Conservation (phyloP, 1,284 basidiomycete species). For the Erythrobasidium hasegawianum region DNA sequence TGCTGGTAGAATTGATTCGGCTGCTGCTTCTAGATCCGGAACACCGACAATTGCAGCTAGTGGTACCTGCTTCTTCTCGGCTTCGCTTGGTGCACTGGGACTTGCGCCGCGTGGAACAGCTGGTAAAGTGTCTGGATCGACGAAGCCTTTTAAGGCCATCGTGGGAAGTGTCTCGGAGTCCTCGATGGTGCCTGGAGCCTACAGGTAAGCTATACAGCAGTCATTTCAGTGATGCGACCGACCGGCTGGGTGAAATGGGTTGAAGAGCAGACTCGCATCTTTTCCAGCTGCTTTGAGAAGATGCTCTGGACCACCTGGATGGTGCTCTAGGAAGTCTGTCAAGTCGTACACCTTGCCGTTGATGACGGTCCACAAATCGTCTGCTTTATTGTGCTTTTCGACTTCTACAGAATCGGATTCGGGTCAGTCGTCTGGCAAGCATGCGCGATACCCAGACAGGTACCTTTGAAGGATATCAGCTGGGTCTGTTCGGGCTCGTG, state of each 20-base stretch:
- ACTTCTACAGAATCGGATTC: no score
- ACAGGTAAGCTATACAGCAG: slow-evolving; percentile 57
- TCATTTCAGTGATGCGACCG: background rate
- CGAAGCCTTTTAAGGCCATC: slow-evolving; percentile 61
- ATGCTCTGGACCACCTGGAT: slow-evolving; percentile 49
- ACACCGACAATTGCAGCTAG: slow-evolving; percentile 73
- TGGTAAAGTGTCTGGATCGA: slow-evolving; percentile 47
- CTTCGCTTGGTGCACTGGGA: slow-evolving; percentile 55
- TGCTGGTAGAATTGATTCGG: slow-evolving; percentile 38
- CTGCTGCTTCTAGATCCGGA: slow-evolving; percentile 1
- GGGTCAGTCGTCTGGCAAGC: no score
- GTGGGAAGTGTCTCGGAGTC: slow-evolving; percentile 65
- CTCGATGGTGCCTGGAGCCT: slow-evolving; percentile 41
- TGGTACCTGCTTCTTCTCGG: slow-evolving; percentile 54
- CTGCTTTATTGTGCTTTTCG: background rate
- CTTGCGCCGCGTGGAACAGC: slow-evolving; percentile 58
- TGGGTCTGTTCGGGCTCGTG: no score
- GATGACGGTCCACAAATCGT: slow-evolving; percentile 48
- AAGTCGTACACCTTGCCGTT: slow-evolving; percentile 50
- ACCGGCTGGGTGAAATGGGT: slow-evolving; percentile 24
- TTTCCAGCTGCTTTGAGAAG: slow-evolving; percentile 64
- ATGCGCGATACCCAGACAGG: no score
- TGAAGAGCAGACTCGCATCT: slow-evolving; percentile 55
- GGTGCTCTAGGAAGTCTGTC: slow-evolving; percentile 45
- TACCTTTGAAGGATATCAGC: no score